These are phyloP conservation scores for Ophiostoma tasmaniense DNA, from an alignment of 2,329 filamentous ascomycete species.

Conservation along the genomic window DNA sequence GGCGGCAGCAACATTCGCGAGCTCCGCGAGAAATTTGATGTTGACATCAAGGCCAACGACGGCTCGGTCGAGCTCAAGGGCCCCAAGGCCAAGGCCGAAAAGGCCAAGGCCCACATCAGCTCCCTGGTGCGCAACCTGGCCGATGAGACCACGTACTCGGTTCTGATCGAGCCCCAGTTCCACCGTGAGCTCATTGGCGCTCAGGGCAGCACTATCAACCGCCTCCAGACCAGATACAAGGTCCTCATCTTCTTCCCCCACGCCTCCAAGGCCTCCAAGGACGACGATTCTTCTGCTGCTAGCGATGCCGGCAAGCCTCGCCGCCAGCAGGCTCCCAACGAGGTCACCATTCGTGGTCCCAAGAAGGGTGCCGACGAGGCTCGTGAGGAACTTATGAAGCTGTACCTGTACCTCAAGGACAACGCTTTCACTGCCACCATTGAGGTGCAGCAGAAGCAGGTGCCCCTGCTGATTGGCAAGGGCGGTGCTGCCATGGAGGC, in stretches of 20 bases:
- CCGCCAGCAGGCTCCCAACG: constrained; percentile 70
- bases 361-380: constrained; percentile 89
- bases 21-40: constrained; percentile 57
- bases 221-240: constrained; percentile 83
- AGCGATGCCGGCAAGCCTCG: constrained; percentile 59
- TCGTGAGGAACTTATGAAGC: constrained; percentile 79
- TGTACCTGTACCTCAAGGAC: constrained; percentile 84
- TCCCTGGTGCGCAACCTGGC: constrained; percentile 73
- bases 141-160: constrained; percentile 76
- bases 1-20: constrained; percentile 58
- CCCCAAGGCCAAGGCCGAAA: constrained; percentile 87
- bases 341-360: constrained; percentile 83
- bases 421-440: constrained; percentile 74
- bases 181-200: constrained; percentile 90
- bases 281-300: constrained; percentile 60
- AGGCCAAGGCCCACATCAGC: constrained; percentile 73
- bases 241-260: constrained; percentile 92
- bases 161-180: constrained; percentile 90
- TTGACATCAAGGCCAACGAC: constrained; percentile 80
- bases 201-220: constrained; percentile 80
- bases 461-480: constrained; percentile 88
- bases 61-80: constrained; percentile 94
- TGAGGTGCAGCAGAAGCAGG: constrained; percentile 79
- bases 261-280: constrained; percentile 52
- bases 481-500: constrained; percentile 87